Base-by-base conservation (phyloP, 305 asterid genomes). In the Fraxinus baroniana region DNA sequence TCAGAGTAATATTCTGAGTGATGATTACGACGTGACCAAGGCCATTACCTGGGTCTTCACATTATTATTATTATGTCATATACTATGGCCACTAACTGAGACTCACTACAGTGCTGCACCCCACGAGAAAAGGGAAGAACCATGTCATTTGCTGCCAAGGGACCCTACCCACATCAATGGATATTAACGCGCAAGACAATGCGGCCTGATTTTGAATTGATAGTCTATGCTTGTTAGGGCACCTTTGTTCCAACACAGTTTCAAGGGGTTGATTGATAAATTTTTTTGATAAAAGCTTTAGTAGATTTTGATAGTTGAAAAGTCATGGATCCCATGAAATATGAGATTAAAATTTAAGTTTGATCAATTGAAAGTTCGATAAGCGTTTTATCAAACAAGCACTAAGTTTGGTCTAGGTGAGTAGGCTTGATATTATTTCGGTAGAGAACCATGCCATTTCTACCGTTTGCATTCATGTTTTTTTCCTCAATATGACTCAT, bases 51-150 rank as follows among this genome's bases (percentile, higher is more conserved):
- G 82, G 74, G 83, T 77, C 66, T 80, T 80, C 66, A 74, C 82
- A 36, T 36, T 36, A 84, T 86, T 82, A 86, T 88, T 76, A 80
- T 88, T 76, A 80, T 86, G 83, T 78, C 88, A 82, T 80, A 84
- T 86, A 80, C 83, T 81, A 82, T 36, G 79, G 83, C 77, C 85
- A 84, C 85, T 82, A 33, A 17, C 79, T 17, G 20, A 15, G 20
- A 22, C 79, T 22, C 26, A 6, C 28, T 32, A 62, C 79, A 26
- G 15, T 60, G 62, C 33, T 52, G 30, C 37, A 76, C 41, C 62
- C 35, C 80, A 77, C 72, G 35, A 17, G 49, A 83, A 86, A 30
- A 82, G 79, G 79, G 84, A 86, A 76, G 77, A 79, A 81, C 82
- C 76, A 87, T 18, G 49, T 57, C 70, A 73, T 81, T 32, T 39